Evolutionary conservation across 768 basidiomycete genomes (phyloP).

Genomic region (Fibroporia radiculosa): DNA sequence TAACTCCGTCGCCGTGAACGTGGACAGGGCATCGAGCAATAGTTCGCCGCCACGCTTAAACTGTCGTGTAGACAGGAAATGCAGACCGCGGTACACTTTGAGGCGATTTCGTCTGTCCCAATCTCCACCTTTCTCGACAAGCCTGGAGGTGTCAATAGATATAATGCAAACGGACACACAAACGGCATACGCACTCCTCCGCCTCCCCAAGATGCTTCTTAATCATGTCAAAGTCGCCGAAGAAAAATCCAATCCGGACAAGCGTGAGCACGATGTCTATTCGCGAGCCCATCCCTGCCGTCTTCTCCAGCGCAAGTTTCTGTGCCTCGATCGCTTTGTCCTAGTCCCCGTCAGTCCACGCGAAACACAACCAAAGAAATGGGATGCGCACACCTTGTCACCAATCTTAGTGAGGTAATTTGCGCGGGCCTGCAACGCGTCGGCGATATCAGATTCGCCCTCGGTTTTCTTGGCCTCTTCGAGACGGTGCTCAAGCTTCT

Average conservation of each 20-base stretch:
- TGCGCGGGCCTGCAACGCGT: conserved; percentile 77
- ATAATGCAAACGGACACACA: background rate
- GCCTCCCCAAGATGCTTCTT: conserved; percentile 68
- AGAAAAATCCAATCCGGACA: conserved; percentile 88
- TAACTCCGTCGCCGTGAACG: conserved; percentile 90
- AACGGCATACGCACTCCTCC: conserved; percentile 50
- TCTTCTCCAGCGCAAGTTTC: conserved; percentile 81
- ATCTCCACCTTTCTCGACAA: conserved; percentile 93
- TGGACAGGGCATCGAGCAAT: conserved; percentile 84
- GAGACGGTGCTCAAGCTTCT: conserved; percentile 67
- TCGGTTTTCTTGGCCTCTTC: conserved; percentile 85
- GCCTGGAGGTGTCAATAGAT: conserved; percentile 32
- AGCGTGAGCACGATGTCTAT: conserved; percentile 91
- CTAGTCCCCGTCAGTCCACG: conserved; percentile 29
- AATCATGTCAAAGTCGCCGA: conserved; percentile 67
- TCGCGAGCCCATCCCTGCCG: conserved; percentile 83
- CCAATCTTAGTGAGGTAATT: conserved; percentile 86
- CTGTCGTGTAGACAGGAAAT: conserved; percentile 81
- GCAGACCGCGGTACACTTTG: conserved; percentile 90
- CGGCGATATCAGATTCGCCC: conserved; percentile 90
- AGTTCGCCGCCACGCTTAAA: conserved; percentile 84
- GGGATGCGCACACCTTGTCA: conserved; percentile 44
- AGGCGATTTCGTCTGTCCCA: conserved; percentile 96
- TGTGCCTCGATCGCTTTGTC: conserved; percentile 78
- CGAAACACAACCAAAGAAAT: background rate